These are phyloP conservation scores for Lecanicillium sp. DNA, from an alignment of 2,329 filamentous ascomycete species.

Conservation along the genomic window DNA sequence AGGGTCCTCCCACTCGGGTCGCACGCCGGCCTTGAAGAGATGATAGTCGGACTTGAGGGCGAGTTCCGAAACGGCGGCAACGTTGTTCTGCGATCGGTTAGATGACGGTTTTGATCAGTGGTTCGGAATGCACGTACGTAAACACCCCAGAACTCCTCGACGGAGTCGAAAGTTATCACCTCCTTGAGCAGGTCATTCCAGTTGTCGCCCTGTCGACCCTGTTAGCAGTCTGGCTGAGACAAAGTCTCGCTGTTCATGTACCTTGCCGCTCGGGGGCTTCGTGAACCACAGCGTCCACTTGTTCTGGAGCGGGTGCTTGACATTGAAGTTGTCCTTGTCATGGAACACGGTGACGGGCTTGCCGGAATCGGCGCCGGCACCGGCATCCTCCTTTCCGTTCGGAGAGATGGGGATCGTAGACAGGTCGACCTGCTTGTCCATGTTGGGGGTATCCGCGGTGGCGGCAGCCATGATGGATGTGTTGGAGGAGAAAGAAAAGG, in stretches of 20 bases:
- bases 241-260: conserved; percentile 32
- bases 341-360: conserved; percentile 93
- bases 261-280: conserved; percentile 94
- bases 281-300: conserved; percentile 99
- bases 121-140: conserved; percentile 62
- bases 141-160: conserved; percentile 99
- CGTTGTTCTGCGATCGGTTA: conserved; percentile 72
- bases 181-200: conserved; percentile 98
- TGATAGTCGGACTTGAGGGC: conserved; percentile 98
- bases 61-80: conserved; percentile 90
- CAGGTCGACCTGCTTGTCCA: conserved; percentile 57
- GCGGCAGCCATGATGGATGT: conserved; percentile 28
- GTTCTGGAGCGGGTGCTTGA: conserved; percentile 97
- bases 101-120: conserved; percentile 14
- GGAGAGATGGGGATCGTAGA: conserved; percentile 63
- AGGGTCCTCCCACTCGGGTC: conserved; percentile 95
- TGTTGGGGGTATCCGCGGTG: conserved; percentile 28
- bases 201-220: conserved; percentile 71
- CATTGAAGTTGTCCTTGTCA: conserved; percentile 97
- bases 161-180: conserved; percentile 96
- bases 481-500: conserved; percentile 2
- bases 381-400: conserved; percentile 47
- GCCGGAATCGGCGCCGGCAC: conserved; percentile 42
- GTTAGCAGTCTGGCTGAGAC: conserved; percentile 19
- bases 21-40: conserved; percentile 95